Percentiles rank a stretch among this genome's conserved stretches.
These are phyloP conservation scores for Saccharomycopsis crataegensis DNA, from an alignment of 1,139 yeast genomes.

Conservation along the genomic window DNA sequence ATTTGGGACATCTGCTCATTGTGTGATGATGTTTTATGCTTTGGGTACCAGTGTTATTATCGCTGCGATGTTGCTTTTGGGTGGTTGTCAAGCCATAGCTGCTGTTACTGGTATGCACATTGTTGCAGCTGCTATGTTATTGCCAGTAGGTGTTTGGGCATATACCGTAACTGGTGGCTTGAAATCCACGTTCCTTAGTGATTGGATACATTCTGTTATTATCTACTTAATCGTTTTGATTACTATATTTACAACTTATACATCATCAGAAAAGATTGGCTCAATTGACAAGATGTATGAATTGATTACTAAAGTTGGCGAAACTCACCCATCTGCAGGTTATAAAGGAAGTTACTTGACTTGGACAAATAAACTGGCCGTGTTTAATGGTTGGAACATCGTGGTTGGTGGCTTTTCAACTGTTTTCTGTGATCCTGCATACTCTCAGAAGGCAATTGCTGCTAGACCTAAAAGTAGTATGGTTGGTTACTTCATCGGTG, in stretches of 20 bases:
- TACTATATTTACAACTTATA: conserved; percentile 28
- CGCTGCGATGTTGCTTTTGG: conserved; percentile 36
- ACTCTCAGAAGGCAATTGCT: conserved; percentile 35
- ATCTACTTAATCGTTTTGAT: conserved; percentile 34
- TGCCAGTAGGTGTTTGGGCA: conserved; percentile 46
- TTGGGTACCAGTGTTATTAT: conserved; percentile 31
- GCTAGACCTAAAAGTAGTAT: conserved; percentile 28
- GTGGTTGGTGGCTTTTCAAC: conserved; percentile 27
- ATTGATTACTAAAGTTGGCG: conserved; percentile 27
- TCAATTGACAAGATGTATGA: conserved; percentile 34
- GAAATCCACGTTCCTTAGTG: conserved; percentile 42
- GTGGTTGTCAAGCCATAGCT: conserved; percentile 38
- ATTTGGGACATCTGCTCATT: conserved; percentile 39
- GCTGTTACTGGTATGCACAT: conserved; percentile 42
- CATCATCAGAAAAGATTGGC: conserved; percentile 30
- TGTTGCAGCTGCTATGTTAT: conserved; percentile 41
- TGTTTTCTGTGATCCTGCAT: conserved; percentile 35
- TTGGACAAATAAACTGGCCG: conserved; percentile 23
- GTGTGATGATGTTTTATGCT: conserved; percentile 30
- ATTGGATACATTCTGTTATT: conserved; percentile 38
- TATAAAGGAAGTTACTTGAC: conserved; percentile 24
- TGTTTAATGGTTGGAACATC: conserved; percentile 26
- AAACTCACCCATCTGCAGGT: conserved; percentile 25
- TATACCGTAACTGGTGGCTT: conserved; percentile 48
- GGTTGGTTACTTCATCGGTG: conserved; percentile 35